Conservation (phyloP, 2,329 filamentous ascomycete genomes). For the Neonectria punicea region DNA sequence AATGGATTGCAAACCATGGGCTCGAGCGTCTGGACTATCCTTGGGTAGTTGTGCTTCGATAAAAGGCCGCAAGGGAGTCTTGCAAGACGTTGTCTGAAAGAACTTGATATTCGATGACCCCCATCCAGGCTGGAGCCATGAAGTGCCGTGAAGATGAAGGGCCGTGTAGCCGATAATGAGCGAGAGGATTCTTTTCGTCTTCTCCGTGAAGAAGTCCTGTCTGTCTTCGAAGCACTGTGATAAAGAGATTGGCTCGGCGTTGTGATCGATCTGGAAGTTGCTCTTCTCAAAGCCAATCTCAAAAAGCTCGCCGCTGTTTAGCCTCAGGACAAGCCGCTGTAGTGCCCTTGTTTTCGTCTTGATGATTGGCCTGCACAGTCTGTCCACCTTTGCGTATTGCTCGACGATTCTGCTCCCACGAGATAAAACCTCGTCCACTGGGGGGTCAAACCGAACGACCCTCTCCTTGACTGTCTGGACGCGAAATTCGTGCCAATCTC, state of each 20-base stretch:
- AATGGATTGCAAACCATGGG: background rate
- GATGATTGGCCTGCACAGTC: slow-evolving; percentile 10
- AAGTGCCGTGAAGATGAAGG: slow-evolving; percentile 25
- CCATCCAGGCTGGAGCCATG: slow-evolving; percentile 24
- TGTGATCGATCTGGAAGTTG: background rate
- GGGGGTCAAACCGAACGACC: background rate
- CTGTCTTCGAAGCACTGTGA: background rate
- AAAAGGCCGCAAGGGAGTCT: slow-evolving; percentile 25
- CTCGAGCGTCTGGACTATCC: background rate
- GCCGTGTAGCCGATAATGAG: slow-evolving; percentile 8
- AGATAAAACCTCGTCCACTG: background rate
- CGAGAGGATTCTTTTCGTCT: background rate
- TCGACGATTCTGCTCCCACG: background rate
- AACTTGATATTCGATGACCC: slow-evolving; percentile 22
- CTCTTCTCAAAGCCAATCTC: slow-evolving; percentile 9
- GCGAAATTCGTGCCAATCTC: slow-evolving; percentile 12
- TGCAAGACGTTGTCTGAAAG: slow-evolving; percentile 11
- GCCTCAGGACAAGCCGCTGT: slow-evolving; percentile 1
- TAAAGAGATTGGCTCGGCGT: background rate
- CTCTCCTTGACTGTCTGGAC: slow-evolving; percentile 6
- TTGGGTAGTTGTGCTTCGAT: slow-evolving; percentile 5
- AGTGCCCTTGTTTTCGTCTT: background rate
- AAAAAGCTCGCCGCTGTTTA: slow-evolving; percentile 10
- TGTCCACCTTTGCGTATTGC: background rate
- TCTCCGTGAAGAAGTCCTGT: background rate